Evolutionary conservation across 495 filamentous ascomycete species (phyloP).

Genomic region (Alectoria sarmentosa): DNA sequence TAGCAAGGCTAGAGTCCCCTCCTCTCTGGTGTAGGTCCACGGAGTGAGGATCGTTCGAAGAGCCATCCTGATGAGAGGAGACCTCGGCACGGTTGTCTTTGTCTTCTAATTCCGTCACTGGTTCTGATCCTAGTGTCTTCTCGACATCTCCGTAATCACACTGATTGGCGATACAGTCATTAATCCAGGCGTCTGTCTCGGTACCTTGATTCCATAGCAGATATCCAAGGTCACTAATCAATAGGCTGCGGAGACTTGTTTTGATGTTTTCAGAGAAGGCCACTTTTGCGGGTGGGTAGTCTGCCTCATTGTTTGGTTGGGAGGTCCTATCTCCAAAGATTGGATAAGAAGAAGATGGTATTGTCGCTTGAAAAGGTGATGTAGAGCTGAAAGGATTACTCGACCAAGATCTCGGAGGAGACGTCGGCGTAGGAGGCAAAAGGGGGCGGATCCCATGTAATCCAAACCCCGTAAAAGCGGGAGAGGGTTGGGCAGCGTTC

Average conservation of each 20-base stretch:
- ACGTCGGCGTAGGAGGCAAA: conserved; percentile 18
- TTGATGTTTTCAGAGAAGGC: conserved; percentile 67
- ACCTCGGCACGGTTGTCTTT: not conserved
- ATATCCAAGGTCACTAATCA: conserved; percentile 84
- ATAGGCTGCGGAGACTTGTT: conserved; percentile 71
- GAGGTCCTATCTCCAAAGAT: conserved; percentile 4
- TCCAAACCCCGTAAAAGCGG: not conserved
- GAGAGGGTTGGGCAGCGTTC: conserved; percentile 10
- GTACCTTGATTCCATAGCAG: conserved; percentile 76
- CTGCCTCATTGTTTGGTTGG: conserved; percentile 1
- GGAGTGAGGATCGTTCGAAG: not conserved
- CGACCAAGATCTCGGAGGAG: conserved; percentile 12
- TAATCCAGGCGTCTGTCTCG: conserved; percentile 91
- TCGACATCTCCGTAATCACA: not conserved
- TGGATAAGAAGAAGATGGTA: conserved; percentile 5
- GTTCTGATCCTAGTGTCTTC: not conserved
- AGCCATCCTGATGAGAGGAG: not conserved
- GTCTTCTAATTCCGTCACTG: not conserved
- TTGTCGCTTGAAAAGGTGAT: conserved; percentile 4
- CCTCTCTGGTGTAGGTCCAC: not conserved
- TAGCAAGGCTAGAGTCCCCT: not conserved
- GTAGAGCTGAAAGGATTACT: conserved; percentile 11
- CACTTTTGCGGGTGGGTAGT: conserved; percentile 6
- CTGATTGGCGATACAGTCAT: conserved; percentile 33
- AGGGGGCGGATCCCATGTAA: not conserved